Conservation (phyloP, 371 early-diverging fungal genomes). For the Rhizopus stolonifer region DNA sequence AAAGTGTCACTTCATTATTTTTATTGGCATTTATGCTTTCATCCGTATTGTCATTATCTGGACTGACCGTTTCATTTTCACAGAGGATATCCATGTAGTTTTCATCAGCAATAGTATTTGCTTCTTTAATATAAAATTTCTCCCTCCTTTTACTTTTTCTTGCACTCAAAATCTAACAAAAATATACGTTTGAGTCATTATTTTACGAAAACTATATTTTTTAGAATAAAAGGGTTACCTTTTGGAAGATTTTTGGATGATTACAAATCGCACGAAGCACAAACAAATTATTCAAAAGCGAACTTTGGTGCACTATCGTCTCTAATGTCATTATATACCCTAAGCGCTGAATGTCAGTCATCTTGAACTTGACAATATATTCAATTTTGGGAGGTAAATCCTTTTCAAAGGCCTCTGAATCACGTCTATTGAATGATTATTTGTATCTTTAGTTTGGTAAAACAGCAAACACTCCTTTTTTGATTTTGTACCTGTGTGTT, state of each 20-base stretch:
- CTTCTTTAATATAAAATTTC: not conserved
- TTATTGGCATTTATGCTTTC: no score
- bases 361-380: slow-evolving; percentile 61
- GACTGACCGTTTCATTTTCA: not conserved
- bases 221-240: slow-evolving; percentile 22
- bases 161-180: slow-evolving; percentile 10
- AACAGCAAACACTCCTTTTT: no score
- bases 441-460: no score
- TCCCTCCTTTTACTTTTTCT: slow-evolving; percentile 9
- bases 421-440: slow-evolving; percentile 36
- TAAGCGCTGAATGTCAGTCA: slow-evolving; percentile 54
- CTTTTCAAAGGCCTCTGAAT: slow-evolving; percentile 42
- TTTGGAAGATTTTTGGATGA: slow-evolving; percentile 64
- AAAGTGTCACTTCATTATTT: not conserved
- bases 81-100: no score
- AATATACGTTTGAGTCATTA: no score
- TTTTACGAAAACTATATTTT: no score
- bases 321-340: slow-evolving; percentile 46
- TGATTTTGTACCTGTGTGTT: slow-evolving; percentile 8
- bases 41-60: no score
- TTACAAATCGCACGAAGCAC: slow-evolving; percentile 65
- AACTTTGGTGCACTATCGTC: not conserved
- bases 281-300: slow-evolving; percentile 13
- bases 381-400: slow-evolving; percentile 73
- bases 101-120: not conserved